Conservation (phyloP, 371 early-diverging fungal species). For the Gilbertella persicaria region DNA sequence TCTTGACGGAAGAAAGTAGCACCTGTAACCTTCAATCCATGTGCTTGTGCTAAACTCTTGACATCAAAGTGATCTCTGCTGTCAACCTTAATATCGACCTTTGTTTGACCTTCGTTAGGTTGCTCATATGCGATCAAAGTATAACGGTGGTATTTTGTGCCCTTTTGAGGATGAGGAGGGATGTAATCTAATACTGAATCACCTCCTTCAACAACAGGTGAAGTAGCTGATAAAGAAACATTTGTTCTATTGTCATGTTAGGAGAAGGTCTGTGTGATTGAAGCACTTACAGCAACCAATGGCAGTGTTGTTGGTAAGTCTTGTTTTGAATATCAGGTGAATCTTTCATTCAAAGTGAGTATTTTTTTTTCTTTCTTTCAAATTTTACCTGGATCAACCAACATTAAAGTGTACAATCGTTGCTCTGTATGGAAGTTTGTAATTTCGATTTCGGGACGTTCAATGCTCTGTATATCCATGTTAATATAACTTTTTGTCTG, state of each 20-base stretch:
- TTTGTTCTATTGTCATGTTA: no score
- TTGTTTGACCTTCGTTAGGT: constrained; percentile 58
- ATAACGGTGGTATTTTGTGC: constrained; percentile 80
- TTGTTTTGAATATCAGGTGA: constrained; percentile 60
- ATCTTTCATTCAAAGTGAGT: constrained; percentile 32
- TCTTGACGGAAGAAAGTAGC: constrained; percentile 77
- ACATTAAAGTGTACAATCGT: constrained; percentile 69
- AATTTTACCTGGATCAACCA: constrained; percentile 68
- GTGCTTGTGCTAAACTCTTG: constrained; percentile 46
- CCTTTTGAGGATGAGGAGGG: constrained; percentile 83
- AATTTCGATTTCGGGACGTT: constrained; percentile 61
- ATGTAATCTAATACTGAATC: constrained; percentile 67
- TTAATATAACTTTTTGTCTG: not conserved
- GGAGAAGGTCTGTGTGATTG: no score
- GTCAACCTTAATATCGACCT: constrained; percentile 46
- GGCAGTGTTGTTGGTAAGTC: constrained; percentile 69
- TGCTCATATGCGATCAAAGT: constrained; percentile 73
- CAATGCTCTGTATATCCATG: constrained; percentile 39
- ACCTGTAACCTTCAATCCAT: constrained; percentile 53
- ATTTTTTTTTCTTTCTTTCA: not conserved
- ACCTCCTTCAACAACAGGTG: constrained; percentile 45
- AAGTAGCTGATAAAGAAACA: constrained; percentile 61
- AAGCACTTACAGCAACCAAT: constrained; percentile 60
- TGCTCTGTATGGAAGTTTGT: constrained; percentile 70
- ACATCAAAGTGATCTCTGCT: constrained; percentile 47